phyloP scores from a whole-genome alignment of 164 flowering plant genomes.

The grape (Vitis vinifera) region DNA sequence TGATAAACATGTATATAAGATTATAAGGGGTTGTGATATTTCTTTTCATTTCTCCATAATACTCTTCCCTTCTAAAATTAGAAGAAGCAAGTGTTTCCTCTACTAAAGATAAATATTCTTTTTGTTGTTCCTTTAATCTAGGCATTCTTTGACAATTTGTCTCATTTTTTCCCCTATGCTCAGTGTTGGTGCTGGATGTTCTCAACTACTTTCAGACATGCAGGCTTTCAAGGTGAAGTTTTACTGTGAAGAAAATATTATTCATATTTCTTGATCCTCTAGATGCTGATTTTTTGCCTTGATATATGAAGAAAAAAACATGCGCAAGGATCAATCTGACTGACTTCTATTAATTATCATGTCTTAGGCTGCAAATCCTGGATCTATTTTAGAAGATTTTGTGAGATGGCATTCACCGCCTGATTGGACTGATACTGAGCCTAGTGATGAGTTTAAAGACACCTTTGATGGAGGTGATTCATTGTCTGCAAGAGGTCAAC shows the following conservation, averaged over 20 bases:
- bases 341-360: conserved; percentile 8
- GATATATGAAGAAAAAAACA: too few relatives aligned
- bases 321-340: neutral
- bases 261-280: conserved; percentile 1
- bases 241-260: neutral
- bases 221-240: conserved; percentile 91
- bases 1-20: too few relatives aligned
- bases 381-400: conserved; percentile 94
- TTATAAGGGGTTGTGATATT: too few relatives aligned
- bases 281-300: neutral
- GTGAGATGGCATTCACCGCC: conserved; percentile 99
- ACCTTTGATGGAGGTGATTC: conserved; percentile 34
- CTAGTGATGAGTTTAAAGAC: conserved; percentile 36
- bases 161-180: conserved; percentile 16
- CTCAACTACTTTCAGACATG: conserved; percentile 99
- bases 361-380: conserved; percentile 97
- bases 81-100: neutral
- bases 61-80: too few relatives aligned
- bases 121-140: neutral
- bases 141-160: conserved; percentile 19
- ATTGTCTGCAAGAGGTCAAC: conserved; percentile 63
- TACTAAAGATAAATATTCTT: neutral
- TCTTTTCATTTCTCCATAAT: too few relatives aligned
- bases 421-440: conserved; percentile 77
- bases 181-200: conserved; percentile 99